These are phyloP conservation scores for Fusarium paranaense DNA, from an alignment of 2,329 filamentous ascomycete species.

Conservation along the genomic window DNA sequence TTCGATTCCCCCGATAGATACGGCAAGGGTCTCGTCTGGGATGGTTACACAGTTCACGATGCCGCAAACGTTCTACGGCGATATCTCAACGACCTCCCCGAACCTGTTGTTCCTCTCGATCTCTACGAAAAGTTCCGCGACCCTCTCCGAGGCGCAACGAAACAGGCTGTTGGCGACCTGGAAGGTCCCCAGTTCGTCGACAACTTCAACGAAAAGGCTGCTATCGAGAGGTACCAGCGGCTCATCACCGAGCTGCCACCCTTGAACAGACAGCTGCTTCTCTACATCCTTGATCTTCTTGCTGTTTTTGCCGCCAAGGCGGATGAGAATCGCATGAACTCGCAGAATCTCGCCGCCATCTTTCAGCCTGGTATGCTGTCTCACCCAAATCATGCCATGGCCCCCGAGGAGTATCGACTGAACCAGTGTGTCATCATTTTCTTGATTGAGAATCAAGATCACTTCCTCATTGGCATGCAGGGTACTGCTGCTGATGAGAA, in stretches of 20 bases:
- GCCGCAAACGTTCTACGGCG: conserved; percentile 95
- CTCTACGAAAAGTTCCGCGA: conserved; percentile 93
- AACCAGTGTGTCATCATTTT: conserved; percentile 99
- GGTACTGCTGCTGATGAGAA: conserved; percentile 96
- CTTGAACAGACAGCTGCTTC: conserved; percentile 89
- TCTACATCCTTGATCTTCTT: conserved; percentile 95
- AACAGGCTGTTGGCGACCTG: conserved; percentile 76
- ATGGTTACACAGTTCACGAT: conserved; percentile 97
- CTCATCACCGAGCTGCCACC: conserved; percentile 94
- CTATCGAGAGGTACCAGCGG: conserved; percentile 86
- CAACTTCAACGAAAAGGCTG: conserved; percentile 70
- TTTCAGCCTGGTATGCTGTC: conserved; percentile 97
- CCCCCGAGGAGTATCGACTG: conserved; percentile 90
- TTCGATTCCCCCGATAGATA: conserved; percentile 97
- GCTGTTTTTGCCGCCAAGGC: conserved; percentile 98
- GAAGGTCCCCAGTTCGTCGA: conserved; percentile 78
- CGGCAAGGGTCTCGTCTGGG: conserved; percentile 96
- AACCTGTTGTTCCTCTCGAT: conserved; percentile 94
- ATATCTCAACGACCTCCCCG: conserved; percentile 95
- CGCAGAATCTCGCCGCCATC: conserved; percentile 93
- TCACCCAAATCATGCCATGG: conserved; percentile 95
- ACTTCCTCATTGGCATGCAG: conserved; percentile 98
- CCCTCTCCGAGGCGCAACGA: conserved; percentile 78
- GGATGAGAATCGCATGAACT: conserved; percentile 96
- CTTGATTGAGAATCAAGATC: conserved; percentile 97